Evolutionary conservation across 805 yeast species (phyloP), one percentile per base, ranked within the genome.

Genomic region (Nakazawaea populi): DNA sequence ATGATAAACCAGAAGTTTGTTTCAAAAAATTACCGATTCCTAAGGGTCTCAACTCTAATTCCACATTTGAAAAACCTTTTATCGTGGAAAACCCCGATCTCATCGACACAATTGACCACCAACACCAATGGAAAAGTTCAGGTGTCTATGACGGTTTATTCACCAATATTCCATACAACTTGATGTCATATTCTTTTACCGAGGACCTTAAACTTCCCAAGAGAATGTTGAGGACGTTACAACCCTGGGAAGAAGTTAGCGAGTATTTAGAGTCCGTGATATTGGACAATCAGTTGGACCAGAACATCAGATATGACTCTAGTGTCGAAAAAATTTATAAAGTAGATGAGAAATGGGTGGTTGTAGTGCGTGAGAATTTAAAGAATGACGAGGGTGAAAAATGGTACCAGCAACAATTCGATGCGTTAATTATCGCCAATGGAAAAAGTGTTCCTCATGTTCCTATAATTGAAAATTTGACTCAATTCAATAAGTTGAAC

Each of bases 321-420:
- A 59, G 57, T 18, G 72, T 72, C 14, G 72, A 70, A 49, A 56
- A 61, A 10, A 63, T 68, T 6, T 46, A 49, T 39, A 63, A 63
- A 47, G 52, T 50, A 27, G 56, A 46, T 5, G 65, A 61, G 1
- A 67, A 71, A 55, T 72, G 77, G 77, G 53, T 54, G 3, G 50
- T 71, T 12, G 58, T 60, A 28, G 64, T 67, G 4, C 44, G 39
- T 32, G 47, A 29, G 8, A 63, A 60, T 18, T 9, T 3, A 8
- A 11, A 32, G 11, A 34, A 31, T 4, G 31, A 39, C 5, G 44
- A 40, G 24, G 30, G 12, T 8, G 52, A 48, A 5, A 60, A 59
- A 49, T 74, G 77, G 77, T 73, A 72, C 54, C 57, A 51, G 45
- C 73, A 73, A 56, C 54, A 58, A 36, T 73, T 71, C 55, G 79